Conservation (phyloP, 2,329 filamentous ascomycete species). For the Aphanocladium album region DNA sequence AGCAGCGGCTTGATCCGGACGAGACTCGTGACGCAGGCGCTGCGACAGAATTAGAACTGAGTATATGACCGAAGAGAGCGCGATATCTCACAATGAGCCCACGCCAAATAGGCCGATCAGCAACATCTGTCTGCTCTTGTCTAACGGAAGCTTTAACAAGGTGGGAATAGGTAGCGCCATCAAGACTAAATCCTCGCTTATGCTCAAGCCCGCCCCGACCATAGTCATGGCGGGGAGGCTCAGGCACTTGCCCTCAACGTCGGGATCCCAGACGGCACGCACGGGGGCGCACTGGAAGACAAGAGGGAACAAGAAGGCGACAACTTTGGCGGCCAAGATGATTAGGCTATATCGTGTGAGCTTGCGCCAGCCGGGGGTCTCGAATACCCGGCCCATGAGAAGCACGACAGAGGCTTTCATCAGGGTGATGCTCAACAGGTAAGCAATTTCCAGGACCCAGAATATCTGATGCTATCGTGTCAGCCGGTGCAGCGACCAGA, state of each 20-base stretch:
- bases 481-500: background rate
- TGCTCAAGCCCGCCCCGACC: background rate
- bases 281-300: background rate
- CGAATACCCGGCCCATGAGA: background rate
- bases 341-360: background rate
- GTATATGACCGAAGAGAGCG: background rate
- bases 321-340: background rate
- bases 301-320: background rate
- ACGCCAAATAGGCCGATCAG: background rate
- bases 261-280: background rate
- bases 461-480: background rate
- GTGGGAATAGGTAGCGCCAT: background rate
- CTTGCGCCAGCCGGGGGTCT: background rate
- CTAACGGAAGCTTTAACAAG: background rate
- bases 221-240: background rate
- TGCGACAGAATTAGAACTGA: background rate
- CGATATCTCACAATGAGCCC: background rate
- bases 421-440: background rate
- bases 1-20: background rate
- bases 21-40: background rate
- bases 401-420: background rate
- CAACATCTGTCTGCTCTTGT: background rate
- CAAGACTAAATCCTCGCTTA: background rate
- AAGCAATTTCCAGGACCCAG: background rate
- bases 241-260: background rate